Evolutionary conservation across 2,329 filamentous ascomycete species (phyloP).

Genomic region (Sclerotinia glacialis): DNA sequence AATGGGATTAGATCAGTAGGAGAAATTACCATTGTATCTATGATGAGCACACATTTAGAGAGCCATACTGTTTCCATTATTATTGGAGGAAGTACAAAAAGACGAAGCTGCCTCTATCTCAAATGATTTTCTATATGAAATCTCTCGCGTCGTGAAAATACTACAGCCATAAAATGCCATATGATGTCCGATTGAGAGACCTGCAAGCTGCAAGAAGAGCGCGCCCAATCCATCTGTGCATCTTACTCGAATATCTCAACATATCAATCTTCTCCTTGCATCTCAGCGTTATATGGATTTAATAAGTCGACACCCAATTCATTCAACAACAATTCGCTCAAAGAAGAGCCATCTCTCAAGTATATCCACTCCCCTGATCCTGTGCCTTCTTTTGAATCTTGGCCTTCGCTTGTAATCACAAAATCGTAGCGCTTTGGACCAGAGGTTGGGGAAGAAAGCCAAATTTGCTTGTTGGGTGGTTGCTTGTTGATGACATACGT

Average conservation of each 20-base stretch:
- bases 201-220: neutral
- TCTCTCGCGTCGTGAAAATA: conserved; percentile 4
- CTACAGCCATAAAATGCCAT: neutral
- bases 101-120: neutral
- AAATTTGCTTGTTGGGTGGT: conserved; percentile 95
- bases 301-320: conserved; percentile 66
- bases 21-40: neutral
- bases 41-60: conserved; percentile 1
- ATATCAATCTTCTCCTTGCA: conserved; percentile 10
- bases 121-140: neutral
- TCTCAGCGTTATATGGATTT: neutral
- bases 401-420: conserved; percentile 69
- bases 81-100: neutral
- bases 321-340: conserved; percentile 68
- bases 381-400: conserved; percentile 76
- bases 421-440: conserved; percentile 95
- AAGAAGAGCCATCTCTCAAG: conserved; percentile 72
- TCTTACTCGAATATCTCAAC: no score
- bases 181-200: neutral
- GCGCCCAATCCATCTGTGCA: neutral
- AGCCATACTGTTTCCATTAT: neutral
- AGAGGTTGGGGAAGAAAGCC: conserved; percentile 86
- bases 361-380: conserved; percentile 81
- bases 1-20: neutral
- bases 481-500: conserved; percentile 98